These are phyloP conservation scores for Carallia pectinifolia DNA, from an alignment of 345 rosid species.

Conservation along the genomic window DNA sequence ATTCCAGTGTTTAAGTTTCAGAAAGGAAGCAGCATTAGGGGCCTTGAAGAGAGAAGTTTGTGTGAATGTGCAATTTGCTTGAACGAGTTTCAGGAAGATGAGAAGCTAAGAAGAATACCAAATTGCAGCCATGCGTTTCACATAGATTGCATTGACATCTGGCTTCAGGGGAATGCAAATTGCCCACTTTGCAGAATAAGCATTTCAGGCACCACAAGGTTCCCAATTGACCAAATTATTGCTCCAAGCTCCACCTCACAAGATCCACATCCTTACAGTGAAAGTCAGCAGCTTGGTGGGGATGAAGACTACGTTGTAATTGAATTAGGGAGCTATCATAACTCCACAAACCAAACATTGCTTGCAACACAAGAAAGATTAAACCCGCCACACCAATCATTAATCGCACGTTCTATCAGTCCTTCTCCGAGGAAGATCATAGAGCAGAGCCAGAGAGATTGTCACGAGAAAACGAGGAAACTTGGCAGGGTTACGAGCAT, in stretches of 20 bases:
- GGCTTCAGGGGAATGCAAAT: conserved; percentile 88
- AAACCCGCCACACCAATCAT: conserved; percentile 30
- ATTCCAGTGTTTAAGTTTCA: conserved; percentile 76
- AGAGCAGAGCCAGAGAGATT: conserved; percentile 27
- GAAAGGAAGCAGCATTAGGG: conserved; percentile 35
- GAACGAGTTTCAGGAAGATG: conserved; percentile 77
- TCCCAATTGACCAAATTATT: conserved; percentile 30
- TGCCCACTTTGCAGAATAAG: conserved; percentile 83
- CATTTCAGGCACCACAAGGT: conserved; percentile 45
- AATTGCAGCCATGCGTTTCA: conserved; percentile 77
- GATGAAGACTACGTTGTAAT: conserved; percentile 68
- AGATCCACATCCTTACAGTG: conserved; percentile 35
- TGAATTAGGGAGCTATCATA: conserved; percentile 46
- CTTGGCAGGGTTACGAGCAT: conserved; percentile 55
- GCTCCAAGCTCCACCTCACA: conserved; percentile 51
- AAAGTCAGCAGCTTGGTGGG: conserved; percentile 21
- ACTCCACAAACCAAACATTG: conserved; percentile 29
- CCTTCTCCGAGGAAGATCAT: conserved; percentile 41
- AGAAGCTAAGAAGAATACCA: conserved; percentile 68
- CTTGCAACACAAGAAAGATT: conserved; percentile 44
- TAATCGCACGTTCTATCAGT: conserved; percentile 22
- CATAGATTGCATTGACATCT: conserved; percentile 85
- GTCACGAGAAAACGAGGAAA: conserved; percentile 40
- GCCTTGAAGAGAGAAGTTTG: conserved; percentile 37
- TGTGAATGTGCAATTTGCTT: conserved; percentile 78